A percentile compares a stretch with the other conserved stretches of the same genome.
Conservation (phyloP, 2,329 filamentous ascomycete species). For the Sarocladiaceae sp. region DNA sequence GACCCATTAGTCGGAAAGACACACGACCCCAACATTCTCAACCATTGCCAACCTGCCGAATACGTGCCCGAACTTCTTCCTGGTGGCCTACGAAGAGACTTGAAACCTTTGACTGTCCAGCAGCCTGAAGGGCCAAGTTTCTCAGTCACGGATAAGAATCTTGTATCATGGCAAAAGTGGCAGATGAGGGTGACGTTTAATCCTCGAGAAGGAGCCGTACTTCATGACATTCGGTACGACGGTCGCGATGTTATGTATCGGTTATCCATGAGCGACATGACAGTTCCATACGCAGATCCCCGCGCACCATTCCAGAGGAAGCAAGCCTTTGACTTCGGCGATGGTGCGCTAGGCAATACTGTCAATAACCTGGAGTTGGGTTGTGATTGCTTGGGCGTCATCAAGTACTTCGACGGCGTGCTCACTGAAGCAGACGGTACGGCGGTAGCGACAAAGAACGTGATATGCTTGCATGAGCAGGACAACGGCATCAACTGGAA, state of each 20-base stretch:
- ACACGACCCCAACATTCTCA: background rate
- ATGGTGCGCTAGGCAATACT: constrained; percentile 59
- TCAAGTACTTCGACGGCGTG: constrained; percentile 39
- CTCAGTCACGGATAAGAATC: constrained; percentile 36
- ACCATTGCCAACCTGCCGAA: constrained; percentile 28
- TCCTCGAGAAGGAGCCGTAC: constrained; percentile 62
- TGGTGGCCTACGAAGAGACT: constrained; percentile 39
- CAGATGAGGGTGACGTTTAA: constrained; percentile 66
- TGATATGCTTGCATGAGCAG: constrained; percentile 29
- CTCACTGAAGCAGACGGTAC: constrained; percentile 23
- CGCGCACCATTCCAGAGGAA: constrained; percentile 61
- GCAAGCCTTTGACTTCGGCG: constrained; percentile 67
- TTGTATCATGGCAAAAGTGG: constrained; percentile 61
- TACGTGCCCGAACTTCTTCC: constrained; percentile 38
- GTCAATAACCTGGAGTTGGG: constrained; percentile 64
- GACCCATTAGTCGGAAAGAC: constrained; percentile 14
- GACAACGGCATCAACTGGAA: constrained; percentile 56
- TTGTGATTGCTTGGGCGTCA: constrained; percentile 65
- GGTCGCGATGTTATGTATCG: constrained; percentile 61
- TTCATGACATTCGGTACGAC: constrained; percentile 66
- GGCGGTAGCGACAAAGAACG: constrained; percentile 39
- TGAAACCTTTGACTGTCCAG: constrained; percentile 53
- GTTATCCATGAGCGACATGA: constrained; percentile 64
- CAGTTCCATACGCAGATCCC: constrained; percentile 62
- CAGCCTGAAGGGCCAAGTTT: constrained; percentile 35